A percentile compares a stretch with the other conserved stretches of the same genome.
phyloP scores from a whole-genome alignment of 495 filamentous ascomycete species.

The Entonaema liquescens region DNA sequence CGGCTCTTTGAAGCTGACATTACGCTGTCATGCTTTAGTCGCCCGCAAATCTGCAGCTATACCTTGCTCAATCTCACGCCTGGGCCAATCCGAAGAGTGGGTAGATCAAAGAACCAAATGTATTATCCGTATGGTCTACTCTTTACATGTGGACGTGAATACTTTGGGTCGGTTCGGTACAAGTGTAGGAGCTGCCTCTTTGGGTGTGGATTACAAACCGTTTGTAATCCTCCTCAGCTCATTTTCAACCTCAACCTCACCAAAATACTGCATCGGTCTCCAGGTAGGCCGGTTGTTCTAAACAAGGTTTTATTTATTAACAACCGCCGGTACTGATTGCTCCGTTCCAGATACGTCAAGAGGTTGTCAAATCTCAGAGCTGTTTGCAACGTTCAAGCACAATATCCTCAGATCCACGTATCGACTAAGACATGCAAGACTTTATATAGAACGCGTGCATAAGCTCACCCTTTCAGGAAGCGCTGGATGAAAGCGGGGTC shows the following conservation, averaged over 20 bases:
- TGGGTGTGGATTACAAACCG: constrained; percentile 9
- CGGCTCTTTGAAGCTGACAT: constrained; percentile 8
- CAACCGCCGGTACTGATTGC: neutral
- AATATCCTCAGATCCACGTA: neutral
- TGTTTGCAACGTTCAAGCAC: neutral
- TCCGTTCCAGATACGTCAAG: constrained; percentile 10
- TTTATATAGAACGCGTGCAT: neutral
- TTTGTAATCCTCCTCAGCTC: constrained; percentile 11
- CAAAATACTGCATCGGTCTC: neutral
- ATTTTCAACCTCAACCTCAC: neutral
- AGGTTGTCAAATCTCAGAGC: neutral
- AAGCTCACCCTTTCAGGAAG: neutral
- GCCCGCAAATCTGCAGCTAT: constrained; percentile 5
- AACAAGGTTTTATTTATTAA: constrained; percentile 5
- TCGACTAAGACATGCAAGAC: neutral
- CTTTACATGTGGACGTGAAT: neutral
- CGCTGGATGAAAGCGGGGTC: neutral
- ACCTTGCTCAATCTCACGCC: neutral
- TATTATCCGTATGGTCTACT: neutral
- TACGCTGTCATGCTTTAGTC: neutral
- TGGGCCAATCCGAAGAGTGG: neutral
- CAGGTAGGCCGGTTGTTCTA: neutral
- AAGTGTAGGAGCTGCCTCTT: constrained; percentile 6
- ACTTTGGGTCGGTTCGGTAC: neutral
- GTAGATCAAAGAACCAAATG: neutral